Conservation (phyloP, 495 filamentous ascomycete genomes). For the Penicillium robsamsonii region DNA sequence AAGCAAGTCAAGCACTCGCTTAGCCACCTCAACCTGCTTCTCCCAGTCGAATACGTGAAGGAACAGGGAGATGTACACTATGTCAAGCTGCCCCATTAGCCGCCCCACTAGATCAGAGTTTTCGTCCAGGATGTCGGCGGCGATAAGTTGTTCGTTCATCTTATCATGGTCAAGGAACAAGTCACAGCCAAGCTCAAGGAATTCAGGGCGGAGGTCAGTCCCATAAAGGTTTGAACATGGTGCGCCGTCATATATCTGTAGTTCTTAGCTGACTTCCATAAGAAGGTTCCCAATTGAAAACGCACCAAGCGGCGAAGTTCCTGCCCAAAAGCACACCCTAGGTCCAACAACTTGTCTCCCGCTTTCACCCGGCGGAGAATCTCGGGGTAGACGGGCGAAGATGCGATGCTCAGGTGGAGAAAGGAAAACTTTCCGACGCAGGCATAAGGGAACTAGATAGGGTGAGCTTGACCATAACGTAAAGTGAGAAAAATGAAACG, state of each 20-base stretch:
- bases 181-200: conserved; percentile 48
- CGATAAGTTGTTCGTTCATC: conserved; percentile 28
- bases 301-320: conserved; percentile 40
- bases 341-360: conserved; percentile 41
- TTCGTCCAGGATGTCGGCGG: conserved; percentile 43
- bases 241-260: conserved; percentile 45
- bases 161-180: conserved; percentile 51
- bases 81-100: conserved; percentile 45
- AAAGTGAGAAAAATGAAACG: too few species aligned
- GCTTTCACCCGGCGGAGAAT: conserved; percentile 25
- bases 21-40: conserved; percentile 44
- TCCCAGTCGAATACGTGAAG: conserved; percentile 53
- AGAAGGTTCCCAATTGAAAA: too few species aligned
- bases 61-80: conserved; percentile 50
- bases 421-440: conserved; percentile 46
- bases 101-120: conserved; percentile 13
- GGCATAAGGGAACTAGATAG: conserved; percentile 31
- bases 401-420: conserved; percentile 27
- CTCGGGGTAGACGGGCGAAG: conserved; percentile 24
- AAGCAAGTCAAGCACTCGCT: conserved; percentile 28
- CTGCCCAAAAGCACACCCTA: conserved; percentile 52
- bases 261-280: too few species aligned
- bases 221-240: conserved; percentile 40
- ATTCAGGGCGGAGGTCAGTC: conserved; percentile 42
- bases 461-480: too few species aligned